phyloP scores from a whole-genome alignment of 805 yeast species.

The Tetrapisispora fleetii region DNA sequence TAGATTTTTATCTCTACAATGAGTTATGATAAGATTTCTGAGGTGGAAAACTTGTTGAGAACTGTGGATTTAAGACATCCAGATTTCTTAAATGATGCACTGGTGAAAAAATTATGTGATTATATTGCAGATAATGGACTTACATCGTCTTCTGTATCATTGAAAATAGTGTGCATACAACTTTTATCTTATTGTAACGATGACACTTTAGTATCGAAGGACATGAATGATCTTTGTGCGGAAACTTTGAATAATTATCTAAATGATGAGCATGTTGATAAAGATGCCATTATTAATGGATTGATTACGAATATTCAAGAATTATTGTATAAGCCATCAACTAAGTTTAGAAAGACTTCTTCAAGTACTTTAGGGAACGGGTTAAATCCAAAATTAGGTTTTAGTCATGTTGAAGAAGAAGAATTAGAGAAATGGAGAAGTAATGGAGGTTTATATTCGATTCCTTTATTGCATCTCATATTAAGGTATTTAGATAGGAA shows the following conservation, averaged over 20 bases:
- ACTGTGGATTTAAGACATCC: background rate
- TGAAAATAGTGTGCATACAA: background rate
- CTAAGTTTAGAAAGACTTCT: background rate
- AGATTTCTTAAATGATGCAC: background rate
- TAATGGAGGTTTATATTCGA: slow-evolving; percentile 18
- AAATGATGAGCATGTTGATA: background rate
- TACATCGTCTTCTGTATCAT: background rate
- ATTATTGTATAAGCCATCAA: background rate
- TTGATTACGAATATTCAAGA: slow-evolving; percentile 2
- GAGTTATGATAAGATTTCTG: background rate
- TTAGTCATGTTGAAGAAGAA: slow-evolving; percentile 15
- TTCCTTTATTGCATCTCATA: slow-evolving; percentile 19
- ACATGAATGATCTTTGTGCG: background rate
- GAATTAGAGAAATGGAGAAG: slow-evolving; percentile 13
- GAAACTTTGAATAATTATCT: background rate
- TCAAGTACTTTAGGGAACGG: slow-evolving; percentile 4
- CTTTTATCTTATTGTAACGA: background rate
- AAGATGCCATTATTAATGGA: background rate
- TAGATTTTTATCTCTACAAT: too few relatives aligned
- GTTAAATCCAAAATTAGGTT: slow-evolving; percentile 10
- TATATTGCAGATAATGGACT: background rate
- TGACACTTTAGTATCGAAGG: background rate
- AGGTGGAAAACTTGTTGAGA: background rate
- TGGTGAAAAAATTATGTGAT: background rate
- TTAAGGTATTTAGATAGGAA: slow-evolving; percentile 10